Conservation (phyloP, 164 flowering plant species). For the Nelumbo lutea region DNA sequence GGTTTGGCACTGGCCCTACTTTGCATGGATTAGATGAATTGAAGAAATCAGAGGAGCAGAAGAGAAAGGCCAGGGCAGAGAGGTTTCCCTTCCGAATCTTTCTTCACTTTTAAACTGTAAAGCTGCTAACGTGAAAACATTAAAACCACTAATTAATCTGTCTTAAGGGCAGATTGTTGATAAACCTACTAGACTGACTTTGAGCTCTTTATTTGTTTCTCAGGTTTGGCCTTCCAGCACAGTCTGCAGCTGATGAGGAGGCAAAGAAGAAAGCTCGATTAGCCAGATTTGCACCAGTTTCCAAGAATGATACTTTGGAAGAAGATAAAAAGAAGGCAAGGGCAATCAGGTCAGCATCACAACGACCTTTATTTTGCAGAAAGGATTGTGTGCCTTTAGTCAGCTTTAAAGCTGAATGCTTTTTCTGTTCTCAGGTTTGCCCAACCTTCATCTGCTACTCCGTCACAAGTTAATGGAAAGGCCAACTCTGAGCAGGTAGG, state of each 20-base stretch:
- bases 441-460: constrained; percentile 20
- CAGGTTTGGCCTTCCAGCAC: constrained; percentile 66
- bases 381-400: neutral
- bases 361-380: neutral
- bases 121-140: neutral
- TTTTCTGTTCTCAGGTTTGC: constrained; percentile 40
- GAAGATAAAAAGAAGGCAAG: constrained; percentile 92
- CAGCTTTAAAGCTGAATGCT: neutral
- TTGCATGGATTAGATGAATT: constrained; percentile 32
- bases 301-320: constrained; percentile 53
- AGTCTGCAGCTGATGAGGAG: constrained; percentile 51
- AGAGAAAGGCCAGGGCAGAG: constrained; percentile 95
- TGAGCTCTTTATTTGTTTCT: constrained; percentile 14
- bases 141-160: neutral
- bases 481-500: constrained; percentile 34
- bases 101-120: neutral
- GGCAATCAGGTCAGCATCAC: constrained; percentile 54
- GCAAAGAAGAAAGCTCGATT: constrained; percentile 89
- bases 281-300: constrained; percentile 52
- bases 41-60: constrained; percentile 62
- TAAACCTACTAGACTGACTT: constrained; percentile 10
- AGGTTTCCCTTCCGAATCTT: constrained; percentile 42
- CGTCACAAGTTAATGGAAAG: constrained; percentile 41
- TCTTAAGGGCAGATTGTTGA: constrained; percentile 7
- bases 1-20: constrained; percentile 66